phyloP scores from a whole-genome alignment of 345 rosid species.

The Boechera retrofracta region DNA sequence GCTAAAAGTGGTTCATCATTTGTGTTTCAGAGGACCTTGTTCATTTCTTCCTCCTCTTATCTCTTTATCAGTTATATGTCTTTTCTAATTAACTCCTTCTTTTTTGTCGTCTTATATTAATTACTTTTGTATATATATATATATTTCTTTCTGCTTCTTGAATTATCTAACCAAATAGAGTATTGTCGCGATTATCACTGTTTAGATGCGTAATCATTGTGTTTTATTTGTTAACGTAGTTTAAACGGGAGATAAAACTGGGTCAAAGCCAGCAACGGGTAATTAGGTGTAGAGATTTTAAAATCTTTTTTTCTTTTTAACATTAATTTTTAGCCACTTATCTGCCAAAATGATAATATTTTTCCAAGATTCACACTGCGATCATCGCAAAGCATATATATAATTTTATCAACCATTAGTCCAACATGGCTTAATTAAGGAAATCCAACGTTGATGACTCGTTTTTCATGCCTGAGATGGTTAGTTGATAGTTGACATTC shows the following conservation, averaged over 20 bases:
- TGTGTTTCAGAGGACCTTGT: slow-evolving; percentile 27
- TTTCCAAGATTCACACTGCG: background rate
- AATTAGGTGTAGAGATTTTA: slow-evolving; percentile 14
- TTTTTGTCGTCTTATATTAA: slow-evolving; percentile 4
- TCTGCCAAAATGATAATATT: background rate
- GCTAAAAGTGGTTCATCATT: slow-evolving; percentile 34
- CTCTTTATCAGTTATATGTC: slow-evolving; percentile 13
- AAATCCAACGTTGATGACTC: slow-evolving; percentile 23
- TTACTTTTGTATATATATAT: background rate
- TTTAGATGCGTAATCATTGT: slow-evolving; percentile 20
- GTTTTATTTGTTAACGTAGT: slow-evolving; percentile 15
- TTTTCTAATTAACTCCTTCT: background rate
- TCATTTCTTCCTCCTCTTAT: slow-evolving; percentile 19
- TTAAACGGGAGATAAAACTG: slow-evolving; percentile 15
- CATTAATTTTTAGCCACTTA: background rate
- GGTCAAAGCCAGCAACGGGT: slow-evolving; percentile 35
- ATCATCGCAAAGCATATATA: background rate
- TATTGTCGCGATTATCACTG: background rate
- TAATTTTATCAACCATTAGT: slow-evolving; percentile 1
- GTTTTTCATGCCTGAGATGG: slow-evolving; percentile 23
- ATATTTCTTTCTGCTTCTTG: background rate
- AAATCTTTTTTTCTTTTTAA: background rate
- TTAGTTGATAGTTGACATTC: background rate
- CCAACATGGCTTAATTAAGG: background rate
- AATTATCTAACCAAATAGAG: background rate